Evolutionary conservation across 2,329 filamentous ascomycete species (phyloP), one percentile per base, ranked within the genome.

Genomic region (Juglanconis oblonga): DNA sequence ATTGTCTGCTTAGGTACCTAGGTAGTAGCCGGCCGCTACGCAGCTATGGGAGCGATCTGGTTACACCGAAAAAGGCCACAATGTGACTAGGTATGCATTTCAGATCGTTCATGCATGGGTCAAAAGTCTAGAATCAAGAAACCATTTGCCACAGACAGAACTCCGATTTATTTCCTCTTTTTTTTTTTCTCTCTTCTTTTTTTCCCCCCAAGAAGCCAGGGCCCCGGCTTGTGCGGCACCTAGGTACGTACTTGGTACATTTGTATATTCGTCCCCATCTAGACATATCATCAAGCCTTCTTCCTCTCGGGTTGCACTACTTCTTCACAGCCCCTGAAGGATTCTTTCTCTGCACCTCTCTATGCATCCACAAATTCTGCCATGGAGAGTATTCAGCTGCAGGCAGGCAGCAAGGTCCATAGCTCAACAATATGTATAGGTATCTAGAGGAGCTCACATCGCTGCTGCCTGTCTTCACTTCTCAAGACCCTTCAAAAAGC

Each of bases 401-500:
- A 11, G 4, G 52, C 13, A 50, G 48, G 48, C 48, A 50, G 31
- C 48, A 13, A 5, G 14, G 14, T 50, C 3, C 17, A 48, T 9
- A 11, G 48, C 42, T n/a, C 14, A 14, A 14, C 8, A 14, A 45
- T 45, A n/a, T 24, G 24, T 24, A 24, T 24, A 24, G 42, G 42
- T 13, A 42, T 2, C 38, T 10, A 42, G 9, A 9, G 9, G 38
- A 42, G 38, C 9, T 29, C 17, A 48, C 10, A 48, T 6, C 10
- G 4, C 32, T 50, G 4, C 32, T 52, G 49, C 29, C 17, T 38
- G 10, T 40, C 29, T n/a, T 53, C 9, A 49, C 14, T 54, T 40
- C 29, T 66, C 61, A 33, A 74, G 35, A 17, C 60, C 64, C 52
- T 66, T 66, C 40, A 86, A 66, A 64, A 85, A 86, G 57, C 74